Conservation (phyloP, 441 rosid genomes). For the Gossypium gossypioides region DNA sequence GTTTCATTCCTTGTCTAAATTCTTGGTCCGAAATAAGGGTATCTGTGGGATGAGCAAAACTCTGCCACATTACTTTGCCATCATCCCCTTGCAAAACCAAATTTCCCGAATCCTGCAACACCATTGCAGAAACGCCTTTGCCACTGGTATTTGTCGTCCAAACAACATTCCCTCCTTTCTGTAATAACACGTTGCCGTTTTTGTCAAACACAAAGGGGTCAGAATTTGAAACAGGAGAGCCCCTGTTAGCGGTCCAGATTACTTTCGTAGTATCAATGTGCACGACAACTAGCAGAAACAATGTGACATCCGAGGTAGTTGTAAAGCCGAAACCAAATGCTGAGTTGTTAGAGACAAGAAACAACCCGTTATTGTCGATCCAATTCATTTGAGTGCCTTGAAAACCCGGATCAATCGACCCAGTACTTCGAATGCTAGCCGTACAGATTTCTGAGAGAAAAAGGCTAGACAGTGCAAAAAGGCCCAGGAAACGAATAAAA, state of each 20-base stretch:
- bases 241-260: slow-evolving; percentile 81
- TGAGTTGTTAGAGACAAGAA: slow-evolving; percentile 56
- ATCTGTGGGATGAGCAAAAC: slow-evolving; percentile 75
- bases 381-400: slow-evolving; percentile 65
- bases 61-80: slow-evolving; percentile 54
- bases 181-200: slow-evolving; percentile 50
- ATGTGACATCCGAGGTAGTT: slow-evolving; percentile 32
- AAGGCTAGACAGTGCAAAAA: slow-evolving; percentile 23
- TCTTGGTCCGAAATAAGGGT: slow-evolving; percentile 58
- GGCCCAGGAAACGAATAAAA: slow-evolving; percentile 16
- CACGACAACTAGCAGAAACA: slow-evolving; percentile 42
- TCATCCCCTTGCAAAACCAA: slow-evolving; percentile 47
- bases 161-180: slow-evolving; percentile 33
- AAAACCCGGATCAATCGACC: slow-evolving; percentile 39
- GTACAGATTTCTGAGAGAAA: slow-evolving; percentile 28
- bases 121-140: slow-evolving; percentile 52
- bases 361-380: slow-evolving; percentile 49
- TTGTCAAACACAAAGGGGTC: slow-evolving; percentile 44
- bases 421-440: slow-evolving; percentile 32
- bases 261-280: slow-evolving; percentile 27
- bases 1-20: slow-evolving; percentile 63
- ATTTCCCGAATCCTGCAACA: slow-evolving; percentile 72
- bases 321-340: slow-evolving; percentile 55
- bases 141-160: slow-evolving; percentile 53
- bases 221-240: slow-evolving; percentile 51